Percentiles rank a stretch among this genome's conserved stretches.
phyloP scores from a whole-genome alignment of 2,329 filamentous ascomycete species.

The Colletotrichum tofieldiae region DNA sequence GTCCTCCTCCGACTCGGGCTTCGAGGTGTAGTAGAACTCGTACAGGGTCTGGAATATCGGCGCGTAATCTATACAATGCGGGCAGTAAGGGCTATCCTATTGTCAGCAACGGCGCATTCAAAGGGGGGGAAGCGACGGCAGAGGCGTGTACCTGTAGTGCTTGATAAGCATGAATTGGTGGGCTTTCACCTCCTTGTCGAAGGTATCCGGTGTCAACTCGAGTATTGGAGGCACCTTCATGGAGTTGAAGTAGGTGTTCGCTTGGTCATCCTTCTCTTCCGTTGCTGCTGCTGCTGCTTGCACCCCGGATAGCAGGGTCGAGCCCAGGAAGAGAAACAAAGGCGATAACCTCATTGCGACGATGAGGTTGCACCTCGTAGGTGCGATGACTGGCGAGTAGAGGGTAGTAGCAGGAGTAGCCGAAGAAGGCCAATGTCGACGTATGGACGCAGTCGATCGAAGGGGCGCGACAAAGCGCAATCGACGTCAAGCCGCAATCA shows the following conservation, averaged over 20 bases:
- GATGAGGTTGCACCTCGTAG: slow-evolving; percentile 35
- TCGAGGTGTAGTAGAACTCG: slow-evolving; percentile 94
- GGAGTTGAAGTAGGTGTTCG: slow-evolving; percentile 75
- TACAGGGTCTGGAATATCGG: slow-evolving; percentile 93
- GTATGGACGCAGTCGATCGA: slow-evolving; percentile 9
- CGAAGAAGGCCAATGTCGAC: neutral
- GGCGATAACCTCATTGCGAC: slow-evolving; percentile 62
- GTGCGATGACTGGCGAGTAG: slow-evolving; percentile 15
- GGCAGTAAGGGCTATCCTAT: slow-evolving; percentile 69
- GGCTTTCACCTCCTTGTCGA: slow-evolving; percentile 70
- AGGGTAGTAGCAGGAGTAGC: slow-evolving; percentile 1
- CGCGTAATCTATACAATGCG: slow-evolving; percentile 84
- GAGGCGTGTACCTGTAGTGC: slow-evolving; percentile 74
- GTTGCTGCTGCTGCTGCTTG: slow-evolving; percentile 55
- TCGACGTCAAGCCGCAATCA: slow-evolving; percentile 24
- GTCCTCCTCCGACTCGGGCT: slow-evolving; percentile 72
- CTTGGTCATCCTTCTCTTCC: slow-evolving; percentile 49
- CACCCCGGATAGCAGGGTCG: slow-evolving; percentile 58
- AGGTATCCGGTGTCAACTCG: slow-evolving; percentile 71
- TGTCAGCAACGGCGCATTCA: slow-evolving; percentile 13
- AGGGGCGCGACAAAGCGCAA: slow-evolving; percentile 25
- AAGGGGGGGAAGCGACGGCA: slow-evolving; percentile 21
- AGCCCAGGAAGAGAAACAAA: slow-evolving; percentile 64
- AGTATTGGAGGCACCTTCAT: slow-evolving; percentile 76
- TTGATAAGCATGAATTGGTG: slow-evolving; percentile 71